Conservation (phyloP, 805 yeast genomes). For the Peterozyma xylosa region DNA sequence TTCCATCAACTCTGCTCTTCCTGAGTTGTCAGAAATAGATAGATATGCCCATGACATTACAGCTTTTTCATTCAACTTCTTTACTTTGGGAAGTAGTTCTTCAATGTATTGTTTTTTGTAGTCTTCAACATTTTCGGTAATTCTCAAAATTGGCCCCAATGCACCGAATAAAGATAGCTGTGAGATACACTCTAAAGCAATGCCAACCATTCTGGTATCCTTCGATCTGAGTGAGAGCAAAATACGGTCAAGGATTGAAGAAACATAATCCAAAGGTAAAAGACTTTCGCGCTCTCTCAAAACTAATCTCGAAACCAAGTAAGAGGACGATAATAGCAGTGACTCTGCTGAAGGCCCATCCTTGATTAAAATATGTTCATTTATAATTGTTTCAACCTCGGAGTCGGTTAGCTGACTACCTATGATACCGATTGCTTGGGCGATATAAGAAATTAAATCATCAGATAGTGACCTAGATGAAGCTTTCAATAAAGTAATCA, state of each 20-base stretch:
- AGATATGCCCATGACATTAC: slow-evolving; percentile 49
- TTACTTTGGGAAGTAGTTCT: slow-evolving; percentile 30
- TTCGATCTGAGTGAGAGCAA: slow-evolving; percentile 11
- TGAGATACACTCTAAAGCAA: slow-evolving; percentile 30
- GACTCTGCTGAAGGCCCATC: slow-evolving; percentile 11
- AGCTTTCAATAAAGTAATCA: slow-evolving; percentile 9
- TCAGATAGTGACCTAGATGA: slow-evolving; percentile 14
- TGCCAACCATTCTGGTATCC: slow-evolving; percentile 17
- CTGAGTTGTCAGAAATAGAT: slow-evolving; percentile 26
- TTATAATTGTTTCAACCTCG: slow-evolving; percentile 9
- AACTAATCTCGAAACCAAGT: slow-evolving; percentile 36
- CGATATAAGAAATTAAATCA: slow-evolving; percentile 14
- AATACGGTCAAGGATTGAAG: slow-evolving; percentile 10
- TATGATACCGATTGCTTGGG: slow-evolving; percentile 21
- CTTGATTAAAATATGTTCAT: slow-evolving; percentile 6
- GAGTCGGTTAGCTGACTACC: slow-evolving; percentile 30
- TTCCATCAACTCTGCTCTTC: slow-evolving; percentile 17
- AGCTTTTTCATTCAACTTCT: slow-evolving; percentile 53
- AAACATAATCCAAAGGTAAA: slow-evolving; percentile 11
- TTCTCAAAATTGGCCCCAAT: slow-evolving; percentile 25
- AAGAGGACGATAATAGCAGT: slow-evolving; percentile 29
- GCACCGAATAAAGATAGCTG: slow-evolving; percentile 40
- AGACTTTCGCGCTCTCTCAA: slow-evolving; percentile 21
- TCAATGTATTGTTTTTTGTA: slow-evolving; percentile 19
- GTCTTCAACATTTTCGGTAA: slow-evolving; percentile 14